Evolutionary conservation across 441 rosid species (phyloP).

Genomic region (Erysimum pusillum): DNA sequence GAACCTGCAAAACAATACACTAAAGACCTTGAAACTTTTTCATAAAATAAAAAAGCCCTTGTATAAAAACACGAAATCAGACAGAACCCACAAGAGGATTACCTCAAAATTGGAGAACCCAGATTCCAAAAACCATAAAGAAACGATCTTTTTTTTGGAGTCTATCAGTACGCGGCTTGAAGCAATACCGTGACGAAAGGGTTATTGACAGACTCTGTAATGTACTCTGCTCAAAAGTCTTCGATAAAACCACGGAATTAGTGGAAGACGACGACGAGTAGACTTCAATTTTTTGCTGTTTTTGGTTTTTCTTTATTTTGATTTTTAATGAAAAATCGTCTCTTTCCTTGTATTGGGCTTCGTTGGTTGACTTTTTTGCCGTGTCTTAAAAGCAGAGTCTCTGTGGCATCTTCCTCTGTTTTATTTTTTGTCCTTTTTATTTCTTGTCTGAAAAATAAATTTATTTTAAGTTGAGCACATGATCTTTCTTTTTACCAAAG

Average conservation of each 20-base stretch:
- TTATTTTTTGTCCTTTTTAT: background rate
- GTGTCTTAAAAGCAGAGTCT: slow-evolving; percentile 42
- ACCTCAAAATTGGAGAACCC: slow-evolving; percentile 50
- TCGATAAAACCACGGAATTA: slow-evolving; percentile 41
- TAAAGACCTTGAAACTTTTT: slow-evolving; percentile 14
- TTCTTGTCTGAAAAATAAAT: background rate
- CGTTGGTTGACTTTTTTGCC: slow-evolving; percentile 46
- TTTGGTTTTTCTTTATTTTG: background rate
- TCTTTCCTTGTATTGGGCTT: slow-evolving; percentile 40
- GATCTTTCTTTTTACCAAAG: too few species aligned
- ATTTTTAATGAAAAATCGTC: slow-evolving; percentile 4
- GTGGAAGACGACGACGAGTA: slow-evolving; percentile 48
- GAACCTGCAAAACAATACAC: slow-evolving; percentile 50
- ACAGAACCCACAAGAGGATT: slow-evolving; percentile 40
- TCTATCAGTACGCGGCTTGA: slow-evolving; percentile 36
- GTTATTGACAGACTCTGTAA: slow-evolving; percentile 44
- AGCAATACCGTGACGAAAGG: slow-evolving; percentile 45
- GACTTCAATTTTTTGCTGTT: slow-evolving; percentile 28
- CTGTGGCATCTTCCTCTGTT: slow-evolving; percentile 33
- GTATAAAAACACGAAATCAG: slow-evolving; percentile 8
- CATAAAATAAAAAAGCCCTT: too few species aligned
- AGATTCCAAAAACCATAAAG: slow-evolving; percentile 36
- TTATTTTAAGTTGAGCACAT: too few species aligned
- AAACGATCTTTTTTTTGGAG: slow-evolving; percentile 35
- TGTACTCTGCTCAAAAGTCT: slow-evolving; percentile 39